Base-by-base conservation (phyloP, 225 moss, liverwort and hornwort genomes). In the Pseudoscleropodium purum region DNA sequence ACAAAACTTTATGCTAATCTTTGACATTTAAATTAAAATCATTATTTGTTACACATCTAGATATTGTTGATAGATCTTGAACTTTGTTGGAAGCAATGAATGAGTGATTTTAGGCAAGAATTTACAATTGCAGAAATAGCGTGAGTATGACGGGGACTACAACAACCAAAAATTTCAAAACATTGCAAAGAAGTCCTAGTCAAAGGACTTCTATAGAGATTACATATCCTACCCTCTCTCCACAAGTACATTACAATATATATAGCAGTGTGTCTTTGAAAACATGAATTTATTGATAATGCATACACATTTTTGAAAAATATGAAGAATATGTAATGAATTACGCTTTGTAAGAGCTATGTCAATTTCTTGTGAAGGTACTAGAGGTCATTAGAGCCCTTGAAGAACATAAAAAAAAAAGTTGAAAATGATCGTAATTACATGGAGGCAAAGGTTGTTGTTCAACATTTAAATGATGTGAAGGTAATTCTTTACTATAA, bases 351-450 rank as follows among this genome's bases (percentile, higher is more conserved):
- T 39, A 27, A 67, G 52, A 4, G 47, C 47, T 47, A 47, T 74
- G 10, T 19, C 54, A 60, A 26, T 74, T 73, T 45, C 9, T 36
- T 91, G 30, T 81, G n/a, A 84, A 96, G 97, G 95, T 97, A 85
- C 24, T 95, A 13, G 96, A 97, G 67, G 96, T 97, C 39, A 96
- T 97, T 54, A 93, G 89, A 76, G 91, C 95, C 45, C 90, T 96
- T 11, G 91, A 95, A 79, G 93, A 94, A 64, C 90, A 96, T 89
- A 95, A 91, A 69, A 94, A 93, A 93, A 70, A 96, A 94, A 87
- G 92, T 93, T 86, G 93, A 97, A 91, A 94, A 92, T 80, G 94
- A 95, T 84, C 94, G 95, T 56, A 95, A 97, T 77, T 96, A 95
- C 63, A 95, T 96, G 91, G 95, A 94, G 37, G 97, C 96, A 39